phyloP scores from a whole-genome alignment of 169 alveolate species.

The Plasmodium chabaudi region DNA sequence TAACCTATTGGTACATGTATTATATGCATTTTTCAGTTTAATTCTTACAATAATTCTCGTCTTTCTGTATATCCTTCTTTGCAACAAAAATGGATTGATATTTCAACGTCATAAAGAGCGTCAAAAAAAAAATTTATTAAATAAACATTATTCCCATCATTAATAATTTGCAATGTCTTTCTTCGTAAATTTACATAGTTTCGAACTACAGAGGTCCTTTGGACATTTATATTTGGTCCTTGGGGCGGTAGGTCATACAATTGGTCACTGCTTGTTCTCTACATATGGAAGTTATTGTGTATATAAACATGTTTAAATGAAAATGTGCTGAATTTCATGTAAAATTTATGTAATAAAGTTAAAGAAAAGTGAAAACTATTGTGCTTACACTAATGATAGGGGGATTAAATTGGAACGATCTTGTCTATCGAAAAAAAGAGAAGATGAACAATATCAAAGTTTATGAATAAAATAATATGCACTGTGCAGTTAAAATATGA shows the following conservation, averaged over 20 bases:
- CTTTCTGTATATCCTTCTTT: constrained; percentile 32
- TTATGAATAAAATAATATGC: background rate
- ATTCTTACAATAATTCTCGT: constrained; percentile 25
- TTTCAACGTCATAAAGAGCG: constrained; percentile 64
- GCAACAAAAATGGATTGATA: constrained; percentile 57
- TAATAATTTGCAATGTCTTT: constrained; percentile 30
- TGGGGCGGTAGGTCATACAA: constrained; percentile 40
- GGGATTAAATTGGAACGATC: constrained; percentile 20
- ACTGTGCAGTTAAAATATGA: background rate
- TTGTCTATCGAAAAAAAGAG: constrained; percentile 27
- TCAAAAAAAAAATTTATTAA: constrained; percentile 71
- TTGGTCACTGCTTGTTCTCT: constrained; percentile 31
- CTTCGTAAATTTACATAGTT: constrained; percentile 46
- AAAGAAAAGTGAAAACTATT: too few species aligned
- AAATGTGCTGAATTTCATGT: background rate
- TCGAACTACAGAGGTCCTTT: constrained; percentile 62
- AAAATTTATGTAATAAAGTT: background rate
- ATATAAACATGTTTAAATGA: background rate
- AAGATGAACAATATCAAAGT: background rate
- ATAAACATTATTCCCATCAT: constrained; percentile 35
- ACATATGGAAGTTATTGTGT: too few species aligned
- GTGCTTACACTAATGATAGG: constrained; percentile 31
- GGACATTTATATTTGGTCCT: constrained; percentile 71
- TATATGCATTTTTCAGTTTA: background rate
- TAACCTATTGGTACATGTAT: background rate